Percentiles rank a stretch among this genome's conserved stretches.
phyloP scores from a whole-genome alignment of 208 protist species.

The Leishmania guyanensis region DNA sequence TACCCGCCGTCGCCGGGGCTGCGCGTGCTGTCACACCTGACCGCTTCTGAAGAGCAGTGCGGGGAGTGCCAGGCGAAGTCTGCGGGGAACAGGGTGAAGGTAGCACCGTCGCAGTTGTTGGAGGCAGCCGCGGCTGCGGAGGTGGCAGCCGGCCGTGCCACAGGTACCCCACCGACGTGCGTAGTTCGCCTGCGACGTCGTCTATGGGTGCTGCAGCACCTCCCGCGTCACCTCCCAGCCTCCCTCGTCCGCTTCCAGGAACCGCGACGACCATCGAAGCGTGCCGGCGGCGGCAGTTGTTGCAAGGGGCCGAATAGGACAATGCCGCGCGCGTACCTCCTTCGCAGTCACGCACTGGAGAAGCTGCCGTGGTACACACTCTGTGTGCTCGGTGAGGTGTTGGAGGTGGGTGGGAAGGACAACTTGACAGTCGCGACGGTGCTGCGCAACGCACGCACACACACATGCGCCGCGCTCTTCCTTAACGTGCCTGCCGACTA shows the following conservation, averaged over 20 bases:
- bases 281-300: background rate
- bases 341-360: conserved; percentile 38
- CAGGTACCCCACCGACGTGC: conserved; percentile 16
- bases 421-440: background rate
- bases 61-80: background rate
- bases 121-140: background rate
- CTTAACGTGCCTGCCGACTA: conserved; percentile 17
- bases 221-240: conserved; percentile 47
- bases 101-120: background rate
- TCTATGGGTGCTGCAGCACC: conserved; percentile 48
- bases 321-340: conserved; percentile 38
- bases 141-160: background rate
- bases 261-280: background rate
- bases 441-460: conserved; percentile 4
- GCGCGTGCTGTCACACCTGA: background rate
- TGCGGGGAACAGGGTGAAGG: background rate
- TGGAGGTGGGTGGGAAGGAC: background rate
- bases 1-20: conserved; percentile 16
- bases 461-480: conserved; percentile 13
- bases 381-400: conserved; percentile 18
- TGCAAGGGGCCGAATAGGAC: background rate
- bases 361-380: conserved; percentile 46
- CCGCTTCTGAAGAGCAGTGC: background rate
- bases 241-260: conserved; percentile 61
- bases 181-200: conserved; percentile 56